phyloP scores from a whole-genome alignment of 768 basidiomycete genomes.

The Trametes cubensis region DNA sequence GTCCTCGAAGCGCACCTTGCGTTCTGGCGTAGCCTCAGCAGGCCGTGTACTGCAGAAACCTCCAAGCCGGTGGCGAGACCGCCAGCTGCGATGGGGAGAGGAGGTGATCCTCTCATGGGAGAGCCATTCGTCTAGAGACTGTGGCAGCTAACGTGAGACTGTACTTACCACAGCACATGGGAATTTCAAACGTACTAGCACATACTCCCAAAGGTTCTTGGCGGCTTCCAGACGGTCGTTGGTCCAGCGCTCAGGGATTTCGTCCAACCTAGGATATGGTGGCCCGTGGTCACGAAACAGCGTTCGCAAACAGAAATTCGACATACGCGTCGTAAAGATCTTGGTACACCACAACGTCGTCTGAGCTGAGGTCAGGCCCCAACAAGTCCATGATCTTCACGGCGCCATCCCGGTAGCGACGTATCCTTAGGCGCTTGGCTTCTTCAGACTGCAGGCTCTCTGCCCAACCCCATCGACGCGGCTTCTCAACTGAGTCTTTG shows the following conservation, averaged over 20 bases:
- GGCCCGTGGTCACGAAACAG: neutral
- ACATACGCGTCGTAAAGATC: conserved; percentile 7
- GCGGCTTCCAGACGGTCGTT: conserved; percentile 2
- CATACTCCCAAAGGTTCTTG: conserved; percentile 10
- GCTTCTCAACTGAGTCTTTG: conserved; percentile 16
- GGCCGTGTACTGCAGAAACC: no score
- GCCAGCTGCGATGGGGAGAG: neutral
- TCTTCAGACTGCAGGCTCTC: neutral
- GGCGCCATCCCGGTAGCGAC: conserved; percentile 13
- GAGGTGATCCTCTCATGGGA: conserved; percentile 3
- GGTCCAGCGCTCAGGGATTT: neutral
- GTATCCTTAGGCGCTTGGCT: neutral
- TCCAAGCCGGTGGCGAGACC: no score
- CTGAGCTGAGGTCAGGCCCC: neutral
- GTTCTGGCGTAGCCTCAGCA: no score
- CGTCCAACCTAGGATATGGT: neutral
- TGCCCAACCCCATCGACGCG: neutral
- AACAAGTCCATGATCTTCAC: conserved; percentile 14
- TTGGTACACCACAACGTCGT: neutral
- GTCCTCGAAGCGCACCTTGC: no score
- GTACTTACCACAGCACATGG: no score
- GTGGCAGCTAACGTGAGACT: neutral
- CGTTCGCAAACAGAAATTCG: no score
- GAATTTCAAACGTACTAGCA: neutral
- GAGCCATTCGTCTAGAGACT: conserved; percentile 6